Conservation (phyloP, 139 green algal genomes). For the Chlorokybus atmophyticus region DNA sequence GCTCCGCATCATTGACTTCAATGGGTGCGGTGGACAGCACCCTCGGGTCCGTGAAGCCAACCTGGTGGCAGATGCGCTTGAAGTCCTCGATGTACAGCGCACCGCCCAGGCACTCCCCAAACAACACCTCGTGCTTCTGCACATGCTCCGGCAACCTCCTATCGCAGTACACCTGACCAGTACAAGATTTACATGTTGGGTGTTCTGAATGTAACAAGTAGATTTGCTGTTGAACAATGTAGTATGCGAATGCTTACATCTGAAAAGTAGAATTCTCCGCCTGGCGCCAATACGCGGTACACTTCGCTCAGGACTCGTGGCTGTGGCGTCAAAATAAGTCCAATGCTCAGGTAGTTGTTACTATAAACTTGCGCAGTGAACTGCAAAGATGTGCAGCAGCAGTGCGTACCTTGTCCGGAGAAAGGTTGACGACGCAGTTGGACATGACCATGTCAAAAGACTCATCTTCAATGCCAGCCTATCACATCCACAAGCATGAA, state of each 20-base stretch:
- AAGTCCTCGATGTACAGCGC: slow-evolving; percentile 92
- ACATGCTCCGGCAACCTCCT: slow-evolving; percentile 7
- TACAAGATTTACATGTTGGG: no score
- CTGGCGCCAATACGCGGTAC: slow-evolving; percentile 63
- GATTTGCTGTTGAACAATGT: no score
- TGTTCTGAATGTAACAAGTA: no score
- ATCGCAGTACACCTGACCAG: slow-evolving; percentile 6
- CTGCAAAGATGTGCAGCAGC: no score
- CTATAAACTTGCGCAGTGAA: no score
- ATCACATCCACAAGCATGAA: background rate
- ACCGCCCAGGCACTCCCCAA: slow-evolving; percentile 86
- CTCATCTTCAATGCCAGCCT: slow-evolving; percentile 8
- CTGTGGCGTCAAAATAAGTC: no score
- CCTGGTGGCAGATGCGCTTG: slow-evolving; percentile 42
- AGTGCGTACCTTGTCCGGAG: slow-evolving; percentile 70
- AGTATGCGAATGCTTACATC: no score
- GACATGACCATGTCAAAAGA: slow-evolving; percentile 80
- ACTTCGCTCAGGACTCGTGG: slow-evolving; percentile 41
- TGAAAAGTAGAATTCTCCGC: slow-evolving; percentile 92
- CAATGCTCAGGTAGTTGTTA: no score
- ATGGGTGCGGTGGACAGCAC: slow-evolving; percentile 31
- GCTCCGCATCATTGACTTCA: no score
- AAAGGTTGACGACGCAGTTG: slow-evolving; percentile 93
- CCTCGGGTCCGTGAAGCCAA: slow-evolving; percentile 72
- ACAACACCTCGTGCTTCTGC: slow-evolving; percentile 44